These are phyloP conservation scores for Allium cepa DNA, from an alignment of 106 monocot species.

Conservation along the genomic window DNA sequence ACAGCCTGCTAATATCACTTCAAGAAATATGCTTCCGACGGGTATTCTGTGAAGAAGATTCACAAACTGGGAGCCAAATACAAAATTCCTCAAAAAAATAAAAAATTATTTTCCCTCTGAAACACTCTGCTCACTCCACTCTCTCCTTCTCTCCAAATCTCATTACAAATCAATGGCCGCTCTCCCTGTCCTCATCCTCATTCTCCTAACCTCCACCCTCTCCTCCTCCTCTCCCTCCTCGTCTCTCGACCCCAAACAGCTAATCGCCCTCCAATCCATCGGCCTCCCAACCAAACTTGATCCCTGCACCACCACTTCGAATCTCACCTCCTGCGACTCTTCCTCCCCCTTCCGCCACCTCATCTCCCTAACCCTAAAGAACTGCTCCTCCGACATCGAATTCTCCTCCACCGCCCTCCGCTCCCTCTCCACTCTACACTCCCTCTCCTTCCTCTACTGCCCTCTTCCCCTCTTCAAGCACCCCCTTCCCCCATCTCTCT, in stretches of 20 bases:
- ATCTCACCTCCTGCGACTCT: constrained; percentile 56
- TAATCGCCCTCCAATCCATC: constrained; percentile 23
- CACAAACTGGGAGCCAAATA: too few species aligned
- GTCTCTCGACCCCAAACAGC: constrained; percentile 59
- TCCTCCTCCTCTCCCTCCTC: neutral
- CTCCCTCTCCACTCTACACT: constrained; percentile 49
- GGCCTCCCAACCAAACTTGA: constrained; percentile 31
- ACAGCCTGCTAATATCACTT: too few species aligned
- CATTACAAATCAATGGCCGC: neutral
- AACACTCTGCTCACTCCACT: neutral
- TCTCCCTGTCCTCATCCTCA: neutral
- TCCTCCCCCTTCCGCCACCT: constrained; percentile 55
- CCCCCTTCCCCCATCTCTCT: constrained; percentile 25
- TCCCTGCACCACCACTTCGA: constrained; percentile 45
- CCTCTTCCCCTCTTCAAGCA: neutral
- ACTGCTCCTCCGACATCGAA: constrained; percentile 69
- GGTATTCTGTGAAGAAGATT: too few species aligned
- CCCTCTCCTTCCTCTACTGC: constrained; percentile 26
- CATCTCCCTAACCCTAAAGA: constrained; percentile 30
- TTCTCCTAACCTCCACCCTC: constrained; percentile 3
- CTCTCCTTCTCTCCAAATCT: neutral
- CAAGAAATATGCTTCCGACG: too few species aligned
- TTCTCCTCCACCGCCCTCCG: constrained; percentile 45
- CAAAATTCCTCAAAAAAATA: too few species aligned
- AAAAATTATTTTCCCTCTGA: too few species aligned